Evolutionary conservation across 208 protist species (phyloP).

Genomic region (Acanthamoeba triangularis): DNA sequence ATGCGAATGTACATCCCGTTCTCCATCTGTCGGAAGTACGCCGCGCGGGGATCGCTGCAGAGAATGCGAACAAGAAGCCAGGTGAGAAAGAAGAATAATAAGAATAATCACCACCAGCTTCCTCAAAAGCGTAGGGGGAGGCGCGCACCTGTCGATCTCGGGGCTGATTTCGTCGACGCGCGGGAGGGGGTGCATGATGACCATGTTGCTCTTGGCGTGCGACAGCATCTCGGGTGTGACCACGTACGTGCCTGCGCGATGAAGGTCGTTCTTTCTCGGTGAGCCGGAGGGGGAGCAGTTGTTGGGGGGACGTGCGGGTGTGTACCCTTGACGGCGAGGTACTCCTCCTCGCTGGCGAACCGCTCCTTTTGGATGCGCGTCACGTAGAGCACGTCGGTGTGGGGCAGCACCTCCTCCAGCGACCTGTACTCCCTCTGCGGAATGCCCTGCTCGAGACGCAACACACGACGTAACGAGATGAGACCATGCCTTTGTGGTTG

Average conservation of each 20-base stretch:
- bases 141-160: constrained; percentile 89
- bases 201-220: constrained; percentile 92
- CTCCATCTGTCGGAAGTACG: constrained; percentile 99
- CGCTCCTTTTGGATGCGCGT: constrained; percentile 99
- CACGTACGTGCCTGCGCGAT: constrained; percentile 60
- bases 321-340: constrained; percentile 92
- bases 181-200: constrained; percentile 98
- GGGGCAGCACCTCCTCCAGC: constrained; percentile 85
- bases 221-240: constrained; percentile 91
- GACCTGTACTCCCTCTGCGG: constrained; percentile 50
- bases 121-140: neutral
- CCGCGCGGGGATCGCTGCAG: constrained; percentile 95
- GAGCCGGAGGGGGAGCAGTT: constrained; percentile 88
- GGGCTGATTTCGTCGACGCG: constrained; percentile 97
- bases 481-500: no score
- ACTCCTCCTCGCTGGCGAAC: constrained; percentile 93
- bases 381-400: constrained; percentile 98
- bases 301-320: constrained; percentile 81
- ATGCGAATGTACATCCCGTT: constrained; percentile 99
- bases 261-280: constrained; percentile 87
- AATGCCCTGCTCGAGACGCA: constrained; percentile 19
- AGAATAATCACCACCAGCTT: neutral
- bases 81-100: neutral
- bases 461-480: no score
- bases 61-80: constrained; percentile 83